Percentiles rank a stretch among this genome's conserved stretches.
These are phyloP conservation scores for Penicillium expansum DNA, from an alignment of 2,329 filamentous ascomycete genomes.

Conservation along the genomic window DNA sequence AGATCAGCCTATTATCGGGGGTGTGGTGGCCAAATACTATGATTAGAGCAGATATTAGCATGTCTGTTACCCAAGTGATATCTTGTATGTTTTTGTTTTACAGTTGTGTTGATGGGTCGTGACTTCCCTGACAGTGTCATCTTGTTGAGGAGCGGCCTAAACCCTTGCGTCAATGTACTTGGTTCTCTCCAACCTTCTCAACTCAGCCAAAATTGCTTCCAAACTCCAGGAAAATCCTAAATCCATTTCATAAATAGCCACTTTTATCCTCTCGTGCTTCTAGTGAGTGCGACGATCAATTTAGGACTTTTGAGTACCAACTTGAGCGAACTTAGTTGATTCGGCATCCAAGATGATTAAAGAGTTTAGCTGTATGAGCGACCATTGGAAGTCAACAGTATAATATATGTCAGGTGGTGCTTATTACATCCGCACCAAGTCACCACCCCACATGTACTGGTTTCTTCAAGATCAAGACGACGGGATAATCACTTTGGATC, in stretches of 20 bases:
- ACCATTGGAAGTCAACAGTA: too few relatives aligned
- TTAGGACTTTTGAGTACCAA: neutral
- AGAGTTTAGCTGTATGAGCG: too few relatives aligned
- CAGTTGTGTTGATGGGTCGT: neutral
- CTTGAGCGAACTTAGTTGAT: neutral
- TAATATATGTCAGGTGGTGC: neutral
- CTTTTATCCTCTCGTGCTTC: neutral
- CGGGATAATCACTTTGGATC: neutral
- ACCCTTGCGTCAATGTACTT: too few relatives aligned
- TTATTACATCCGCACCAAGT: neutral
- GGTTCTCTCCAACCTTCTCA: neutral
- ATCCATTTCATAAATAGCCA: neutral
- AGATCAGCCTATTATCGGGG: conserved; percentile 18
- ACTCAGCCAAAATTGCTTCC: neutral
- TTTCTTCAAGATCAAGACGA: neutral
- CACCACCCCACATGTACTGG: neutral
- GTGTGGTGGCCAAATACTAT: conserved; percentile 19
- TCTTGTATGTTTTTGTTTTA: too few relatives aligned
- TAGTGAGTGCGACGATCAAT: neutral
- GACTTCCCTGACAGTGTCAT: neutral
- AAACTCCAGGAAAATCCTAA: too few relatives aligned
- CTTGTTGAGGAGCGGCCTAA: neutral
- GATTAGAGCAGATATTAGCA: neutral
- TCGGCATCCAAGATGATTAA: neutral
- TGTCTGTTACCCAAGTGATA: too few relatives aligned